Evolutionary conservation across 495 filamentous ascomycete genomes (phyloP), one percentile per base, ranked within the genome.

Genomic region (Aspergillus homomorphus): DNA sequence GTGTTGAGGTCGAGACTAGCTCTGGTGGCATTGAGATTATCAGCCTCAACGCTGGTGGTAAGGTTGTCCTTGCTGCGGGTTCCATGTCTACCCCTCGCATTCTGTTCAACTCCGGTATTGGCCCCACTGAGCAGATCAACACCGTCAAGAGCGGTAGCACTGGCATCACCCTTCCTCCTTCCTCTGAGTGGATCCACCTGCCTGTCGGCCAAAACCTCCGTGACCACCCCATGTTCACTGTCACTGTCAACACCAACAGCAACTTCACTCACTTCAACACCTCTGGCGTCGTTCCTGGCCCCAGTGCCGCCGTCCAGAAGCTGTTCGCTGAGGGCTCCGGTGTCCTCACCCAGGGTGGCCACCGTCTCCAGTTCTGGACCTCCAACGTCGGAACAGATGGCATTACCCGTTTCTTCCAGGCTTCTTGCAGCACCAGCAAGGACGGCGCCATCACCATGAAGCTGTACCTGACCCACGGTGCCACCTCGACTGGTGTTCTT

Each of bases 131-230:
- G 63, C 78, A 82, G 71, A 79, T 87, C n/a, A 63, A 74, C 26
- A 59, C 84, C 21, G 79, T 86, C 54, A 73, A 80, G 58, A 63
- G 62, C 43, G 78, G 77, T 1, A 54, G 20, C 22, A 64, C 59
- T 20, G 65, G 69, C 14, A 62, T 71, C 1, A 83, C 86, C 54
- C 79, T 82, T 15, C 64, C 80, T 20, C 73, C 67, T 21, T 79
- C 84, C 74, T 62, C 64, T 2, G 63, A 81, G 20, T 89, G 86
- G 86, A 87, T 90, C 68, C 73, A 81, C 58, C 74, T 87, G 20
- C 87, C 87, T 10, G 87, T 90, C 22, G 87, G 87, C n/a, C 76
- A 85, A 63, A 89, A 87, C 68, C 68, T 89, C 26, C 80, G 84
- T 57, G 87, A 90, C 68, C 87, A 90, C 66, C 74, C 82, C 58